These are phyloP conservation scores for Scheffersomyces stipitis DNA, from an alignment of 805 yeast genomes.

Conservation along the genomic window DNA sequence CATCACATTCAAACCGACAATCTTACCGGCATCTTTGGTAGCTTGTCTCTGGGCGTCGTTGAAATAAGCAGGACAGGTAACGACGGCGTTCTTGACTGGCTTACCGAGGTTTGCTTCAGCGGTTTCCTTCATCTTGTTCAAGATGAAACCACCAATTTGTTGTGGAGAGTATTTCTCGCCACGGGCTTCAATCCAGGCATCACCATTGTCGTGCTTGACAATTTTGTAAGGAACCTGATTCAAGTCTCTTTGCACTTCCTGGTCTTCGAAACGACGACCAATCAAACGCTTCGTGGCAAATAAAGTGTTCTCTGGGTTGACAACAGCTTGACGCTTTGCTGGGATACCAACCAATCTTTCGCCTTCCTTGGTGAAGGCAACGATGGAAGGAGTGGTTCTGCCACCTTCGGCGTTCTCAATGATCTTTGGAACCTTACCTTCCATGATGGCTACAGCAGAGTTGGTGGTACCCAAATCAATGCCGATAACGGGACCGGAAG, in stretches of 20 bases:
- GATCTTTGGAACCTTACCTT: slow-evolving; percentile 73
- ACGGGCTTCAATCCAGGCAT: slow-evolving; percentile 93
- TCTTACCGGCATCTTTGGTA: slow-evolving; percentile 96
- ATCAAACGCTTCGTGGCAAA: slow-evolving; percentile 94
- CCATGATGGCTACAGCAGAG: slow-evolving; percentile 86
- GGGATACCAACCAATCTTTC: slow-evolving; percentile 92
- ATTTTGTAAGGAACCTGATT: slow-evolving; percentile 88
- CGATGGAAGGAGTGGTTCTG: slow-evolving; percentile 85
- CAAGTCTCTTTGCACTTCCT: slow-evolving; percentile 88
- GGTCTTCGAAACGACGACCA: slow-evolving; percentile 88
- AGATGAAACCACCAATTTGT: slow-evolving; percentile 89
- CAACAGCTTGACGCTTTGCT: slow-evolving; percentile 95
- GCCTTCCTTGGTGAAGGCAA: slow-evolving; percentile 89
- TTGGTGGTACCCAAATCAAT: slow-evolving; percentile 88
- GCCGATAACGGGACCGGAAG: slow-evolving; percentile 67
- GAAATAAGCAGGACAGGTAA: slow-evolving; percentile 88
- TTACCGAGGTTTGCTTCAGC: slow-evolving; percentile 92
- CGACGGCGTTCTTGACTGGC: slow-evolving; percentile 84
- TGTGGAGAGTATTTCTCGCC: slow-evolving; percentile 90
- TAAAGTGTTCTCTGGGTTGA: slow-evolving; percentile 90
- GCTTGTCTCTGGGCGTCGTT: slow-evolving; percentile 93
- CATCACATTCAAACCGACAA: slow-evolving; percentile 88
- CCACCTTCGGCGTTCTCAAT: slow-evolving; percentile 71
- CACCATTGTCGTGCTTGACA: slow-evolving; percentile 87
- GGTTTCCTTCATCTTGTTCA: slow-evolving; percentile 97